phyloP scores from a whole-genome alignment of 805 yeast species.

The Lachancea dasiensis region DNA sequence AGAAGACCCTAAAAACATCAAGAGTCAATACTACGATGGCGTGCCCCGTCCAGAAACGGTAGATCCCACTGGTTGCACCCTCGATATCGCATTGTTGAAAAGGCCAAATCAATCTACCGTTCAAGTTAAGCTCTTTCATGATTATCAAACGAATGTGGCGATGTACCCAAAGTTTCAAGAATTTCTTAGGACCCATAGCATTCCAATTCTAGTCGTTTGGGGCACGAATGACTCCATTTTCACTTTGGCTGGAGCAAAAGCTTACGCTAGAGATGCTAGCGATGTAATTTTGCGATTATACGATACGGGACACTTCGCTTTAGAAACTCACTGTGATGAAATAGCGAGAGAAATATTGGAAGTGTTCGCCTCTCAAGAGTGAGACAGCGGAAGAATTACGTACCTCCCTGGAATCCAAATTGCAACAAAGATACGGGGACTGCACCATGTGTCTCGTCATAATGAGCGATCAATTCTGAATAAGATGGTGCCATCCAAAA shows the following conservation, averaged over 20 bases:
- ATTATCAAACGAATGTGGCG: constrained; percentile 33
- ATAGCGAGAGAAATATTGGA: constrained; percentile 29
- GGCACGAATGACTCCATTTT: constrained; percentile 38
- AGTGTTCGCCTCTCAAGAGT: no score
- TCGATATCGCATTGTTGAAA: constrained; percentile 30
- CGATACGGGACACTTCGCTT: constrained; percentile 39
- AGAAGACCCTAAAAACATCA: constrained; percentile 17
- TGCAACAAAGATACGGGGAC: constrained; percentile 20
- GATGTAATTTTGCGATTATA: constrained; percentile 26
- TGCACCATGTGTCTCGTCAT: constrained; percentile 19
- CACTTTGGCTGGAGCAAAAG: constrained; percentile 34
- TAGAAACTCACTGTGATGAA: constrained; percentile 27
- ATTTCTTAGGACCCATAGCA: constrained; percentile 26
- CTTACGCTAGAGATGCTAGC: constrained; percentile 32
- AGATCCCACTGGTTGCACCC: constrained; percentile 31
- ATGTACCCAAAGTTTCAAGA: constrained; percentile 36
- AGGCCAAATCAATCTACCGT: constrained; percentile 25
- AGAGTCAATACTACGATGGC: constrained; percentile 33
- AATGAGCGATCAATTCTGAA: constrained; percentile 21
- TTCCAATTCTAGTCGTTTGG: constrained; percentile 38
- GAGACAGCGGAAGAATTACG: no score
- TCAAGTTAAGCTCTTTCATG: constrained; percentile 34
- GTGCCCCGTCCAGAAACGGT: constrained; percentile 22
- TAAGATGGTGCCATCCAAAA: constrained; percentile 12
- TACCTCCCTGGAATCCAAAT: no score